Percentiles rank a stretch among this genome's conserved stretches.
phyloP scores from a whole-genome alignment of 345 rosid genomes.

The Salix viminalis region DNA sequence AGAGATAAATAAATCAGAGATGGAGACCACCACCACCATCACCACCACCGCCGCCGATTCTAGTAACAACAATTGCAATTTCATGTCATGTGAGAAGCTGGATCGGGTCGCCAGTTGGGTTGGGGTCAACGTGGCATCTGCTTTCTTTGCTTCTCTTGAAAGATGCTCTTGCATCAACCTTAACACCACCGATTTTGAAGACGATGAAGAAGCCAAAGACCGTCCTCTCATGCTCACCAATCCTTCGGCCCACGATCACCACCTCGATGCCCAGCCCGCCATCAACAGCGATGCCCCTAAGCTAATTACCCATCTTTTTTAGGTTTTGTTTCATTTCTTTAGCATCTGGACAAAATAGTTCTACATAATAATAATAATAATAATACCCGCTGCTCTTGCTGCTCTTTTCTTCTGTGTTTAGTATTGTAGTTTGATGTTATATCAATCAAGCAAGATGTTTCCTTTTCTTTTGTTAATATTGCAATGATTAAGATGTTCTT shows the following conservation, averaged over 20 bases:
- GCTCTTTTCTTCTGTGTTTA: neutral
- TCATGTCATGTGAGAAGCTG: conserved; percentile 57
- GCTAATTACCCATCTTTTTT: neutral
- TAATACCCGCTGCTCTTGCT: neutral
- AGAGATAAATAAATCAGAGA: neutral
- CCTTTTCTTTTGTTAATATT: neutral
- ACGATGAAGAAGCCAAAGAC: conserved; percentile 52
- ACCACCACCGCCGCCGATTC: neutral
- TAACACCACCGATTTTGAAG: conserved; percentile 49
- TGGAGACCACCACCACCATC: neutral
- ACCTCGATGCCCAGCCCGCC: conserved; percentile 10
- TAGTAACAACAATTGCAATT: conserved; percentile 27
- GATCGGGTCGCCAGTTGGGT: conserved; percentile 61
- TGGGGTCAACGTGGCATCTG: conserved; percentile 55
- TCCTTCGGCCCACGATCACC: conserved; percentile 16
- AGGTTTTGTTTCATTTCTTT: neutral
- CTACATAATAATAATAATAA: no score
- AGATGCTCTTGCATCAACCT: conserved; percentile 72
- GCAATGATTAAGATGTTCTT: neutral
- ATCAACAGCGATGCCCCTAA: conserved; percentile 18
- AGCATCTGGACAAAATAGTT: no score
- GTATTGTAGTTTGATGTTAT: neutral
- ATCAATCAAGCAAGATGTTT: neutral
- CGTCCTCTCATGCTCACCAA: conserved; percentile 49
- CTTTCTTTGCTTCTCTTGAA: conserved; percentile 65